phyloP scores from a whole-genome alignment of 1,284 basidiomycete species.

The Coniophora puteana region DNA sequence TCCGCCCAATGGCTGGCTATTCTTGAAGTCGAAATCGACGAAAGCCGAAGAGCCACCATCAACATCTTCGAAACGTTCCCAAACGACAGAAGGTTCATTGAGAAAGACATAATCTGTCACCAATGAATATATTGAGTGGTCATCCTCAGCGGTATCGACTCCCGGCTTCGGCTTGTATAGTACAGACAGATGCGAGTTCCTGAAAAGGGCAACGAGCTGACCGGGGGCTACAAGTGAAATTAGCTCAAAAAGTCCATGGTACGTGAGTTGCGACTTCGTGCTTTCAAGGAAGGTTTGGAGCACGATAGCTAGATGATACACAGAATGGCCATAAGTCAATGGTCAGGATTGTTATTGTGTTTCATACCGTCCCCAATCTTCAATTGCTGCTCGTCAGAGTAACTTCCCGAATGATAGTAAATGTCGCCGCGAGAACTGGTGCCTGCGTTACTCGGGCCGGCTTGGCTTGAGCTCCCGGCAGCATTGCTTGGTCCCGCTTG shows the following conservation, averaged over 20 bases:
- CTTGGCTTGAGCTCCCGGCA: constrained; percentile 7
- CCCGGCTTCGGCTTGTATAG: constrained; percentile 57
- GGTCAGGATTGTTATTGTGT: neutral
- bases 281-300: constrained; percentile 69
- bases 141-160: constrained; percentile 22
- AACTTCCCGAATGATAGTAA: constrained; percentile 13
- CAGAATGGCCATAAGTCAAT: neutral
- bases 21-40: constrained; percentile 65
- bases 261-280: constrained; percentile 82
- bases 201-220: constrained; percentile 76
- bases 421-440: constrained; percentile 2
- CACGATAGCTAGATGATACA: constrained; percentile 56
- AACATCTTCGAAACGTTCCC: constrained; percentile 87
- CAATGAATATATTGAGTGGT: constrained; percentile 67
- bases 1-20: constrained; percentile 68
- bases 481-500: constrained; percentile 10
- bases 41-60: constrained; percentile 76
- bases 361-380: constrained; percentile 68
- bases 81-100: constrained; percentile 74
- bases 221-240: constrained; percentile 51
- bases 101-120: constrained; percentile 82
- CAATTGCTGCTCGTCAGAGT: constrained; percentile 46
- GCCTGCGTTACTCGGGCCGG: constrained; percentile 18
- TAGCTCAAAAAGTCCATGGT: constrained; percentile 74
- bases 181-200: constrained; percentile 86